Base-by-base conservation (phyloP, 768 basidiomycete species). In the Tulasnella sp. region DNA sequence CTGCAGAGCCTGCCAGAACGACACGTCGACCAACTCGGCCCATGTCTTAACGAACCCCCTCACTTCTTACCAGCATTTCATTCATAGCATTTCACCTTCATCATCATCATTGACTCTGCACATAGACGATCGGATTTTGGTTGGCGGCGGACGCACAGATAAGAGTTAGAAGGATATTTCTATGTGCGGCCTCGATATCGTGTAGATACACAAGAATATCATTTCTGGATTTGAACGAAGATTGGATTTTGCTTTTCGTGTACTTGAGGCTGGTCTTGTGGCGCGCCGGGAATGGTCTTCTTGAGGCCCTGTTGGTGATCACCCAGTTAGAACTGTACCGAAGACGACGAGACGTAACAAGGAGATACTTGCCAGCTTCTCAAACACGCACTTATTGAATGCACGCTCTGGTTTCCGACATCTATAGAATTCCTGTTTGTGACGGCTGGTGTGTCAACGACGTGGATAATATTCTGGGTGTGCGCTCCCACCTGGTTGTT, bases 351-450 rank as follows among this genome's bases (percentile, higher is more conserved):
- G 35, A n/a, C n/a, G n/a, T 5, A 57, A 23, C 8, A 37, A 17
- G 15, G 36, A 54, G 9, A 21, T 49, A 80, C 87, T 63, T 63
- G 91, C 94, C 63, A 98, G 78, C 69, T 96, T 97, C 70, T 93
- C 84, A 67, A 97, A 93, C 77, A 94, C 87, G 74, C 94, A 98
- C 58, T 81, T 74, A 75, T 98, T 99, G 45, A 97, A 77, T 53
- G 79, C 69, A 61, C 84, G 81, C 69, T 99, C 96, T 3, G 82
- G 83, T 69, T 86, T 83, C 62, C 96, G 84, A 69, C 96, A 99
- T 29, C 75, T 77, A 67, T 83, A 83, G 69, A 86, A 92, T 72
- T 91, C 84, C 92, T n/a, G n/a, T 5, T 6, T 23, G 39, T 37
- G 40, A 14, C n/a, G 43, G 35, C 19, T 45, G 31, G 50, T n/a